Evolutionary conservation across 441 rosid species (phyloP).

Genomic region (Daphne laureola): DNA sequence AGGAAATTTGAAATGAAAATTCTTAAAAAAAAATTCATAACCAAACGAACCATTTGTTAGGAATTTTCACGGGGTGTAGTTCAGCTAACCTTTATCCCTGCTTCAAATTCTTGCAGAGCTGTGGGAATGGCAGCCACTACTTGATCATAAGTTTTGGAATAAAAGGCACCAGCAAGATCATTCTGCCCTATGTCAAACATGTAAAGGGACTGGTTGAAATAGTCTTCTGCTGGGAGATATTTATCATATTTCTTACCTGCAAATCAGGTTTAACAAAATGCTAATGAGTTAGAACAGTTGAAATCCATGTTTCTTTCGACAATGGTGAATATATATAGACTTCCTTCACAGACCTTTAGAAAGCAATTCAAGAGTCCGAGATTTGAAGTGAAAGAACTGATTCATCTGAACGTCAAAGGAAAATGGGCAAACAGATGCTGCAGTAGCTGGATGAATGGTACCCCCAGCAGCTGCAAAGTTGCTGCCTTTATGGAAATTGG

Average conservation of each 20-base stretch:
- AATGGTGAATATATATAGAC: slow-evolving; percentile 1
- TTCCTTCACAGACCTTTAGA: slow-evolving; percentile 32
- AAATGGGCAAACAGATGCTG: slow-evolving; percentile 72
- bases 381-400: slow-evolving; percentile 77
- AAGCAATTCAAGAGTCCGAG: slow-evolving; percentile 56
- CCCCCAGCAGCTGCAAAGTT: slow-evolving; percentile 95
- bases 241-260: slow-evolving; percentile 46
- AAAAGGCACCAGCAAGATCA: slow-evolving; percentile 91
- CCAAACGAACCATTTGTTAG: too few relatives aligned
- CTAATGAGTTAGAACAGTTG: too few relatives aligned
- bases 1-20: too few relatives aligned
- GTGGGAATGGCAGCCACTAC: slow-evolving; percentile 66
- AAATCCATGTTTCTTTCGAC: background rate
- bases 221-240: slow-evolving; percentile 63
- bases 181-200: slow-evolving; percentile 96
- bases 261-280: slow-evolving; percentile 4
- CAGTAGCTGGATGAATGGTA: slow-evolving; percentile 65
- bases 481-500: slow-evolving; percentile 74
- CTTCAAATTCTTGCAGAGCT: slow-evolving; percentile 62
- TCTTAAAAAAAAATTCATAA: too few relatives aligned
- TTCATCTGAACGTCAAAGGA: slow-evolving; percentile 71
- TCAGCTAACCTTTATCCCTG: slow-evolving; percentile 55
- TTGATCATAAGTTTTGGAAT: slow-evolving; percentile 80
- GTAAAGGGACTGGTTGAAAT: slow-evolving; percentile 65
- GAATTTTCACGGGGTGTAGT: background rate